Percentiles rank a stretch among this genome's conserved stretches.
Evolutionary conservation across 495 filamentous ascomycete genomes (phyloP).

Genomic region (Talaromyces proteolyticus): DNA sequence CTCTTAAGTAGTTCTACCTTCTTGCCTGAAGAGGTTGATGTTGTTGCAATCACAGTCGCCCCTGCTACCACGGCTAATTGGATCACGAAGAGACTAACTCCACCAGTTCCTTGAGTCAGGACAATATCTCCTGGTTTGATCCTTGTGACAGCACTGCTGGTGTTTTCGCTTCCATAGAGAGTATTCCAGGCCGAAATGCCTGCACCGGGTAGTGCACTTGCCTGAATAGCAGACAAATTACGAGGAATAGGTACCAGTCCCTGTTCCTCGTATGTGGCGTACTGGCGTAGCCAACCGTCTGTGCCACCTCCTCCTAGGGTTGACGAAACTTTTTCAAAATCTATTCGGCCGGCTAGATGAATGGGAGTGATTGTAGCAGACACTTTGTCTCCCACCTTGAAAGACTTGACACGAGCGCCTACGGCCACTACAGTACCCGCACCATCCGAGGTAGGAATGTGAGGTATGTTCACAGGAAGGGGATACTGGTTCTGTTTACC

Average conservation of each 20-base stretch:
- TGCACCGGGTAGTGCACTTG: slow-evolving; percentile 56
- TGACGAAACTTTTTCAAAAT: slow-evolving; percentile 11
- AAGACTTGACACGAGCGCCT: slow-evolving; percentile 46
- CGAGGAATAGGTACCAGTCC: slow-evolving; percentile 53
- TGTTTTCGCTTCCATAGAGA: slow-evolving; percentile 50
- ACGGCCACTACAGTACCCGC: slow-evolving; percentile 36
- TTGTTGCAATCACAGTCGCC: slow-evolving; percentile 66
- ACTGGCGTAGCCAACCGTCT: slow-evolving; percentile 59
- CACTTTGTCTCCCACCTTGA: slow-evolving; percentile 45
- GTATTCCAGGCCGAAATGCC: slow-evolving; percentile 69
- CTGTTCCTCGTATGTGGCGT: slow-evolving; percentile 53
- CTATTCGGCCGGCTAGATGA: background rate
- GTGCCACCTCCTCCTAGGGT: slow-evolving; percentile 58
- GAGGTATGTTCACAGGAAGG: background rate
- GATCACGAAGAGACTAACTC: slow-evolving; percentile 64
- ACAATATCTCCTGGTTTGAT: slow-evolving; percentile 57
- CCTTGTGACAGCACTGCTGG: slow-evolving; percentile 11
- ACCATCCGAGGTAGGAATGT: slow-evolving; percentile 20
- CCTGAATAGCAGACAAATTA: slow-evolving; percentile 50
- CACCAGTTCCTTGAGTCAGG: slow-evolving; percentile 63
- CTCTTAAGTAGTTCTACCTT: slow-evolving; percentile 55
- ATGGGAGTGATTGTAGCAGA: background rate
- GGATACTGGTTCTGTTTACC: background rate
- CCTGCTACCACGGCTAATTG: slow-evolving; percentile 70
- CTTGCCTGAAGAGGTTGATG: slow-evolving; percentile 39